Evolutionary conservation across 164 flowering plant species (phyloP), one percentile per base, ranked within the genome.

Genomic region (Piper betle): DNA sequence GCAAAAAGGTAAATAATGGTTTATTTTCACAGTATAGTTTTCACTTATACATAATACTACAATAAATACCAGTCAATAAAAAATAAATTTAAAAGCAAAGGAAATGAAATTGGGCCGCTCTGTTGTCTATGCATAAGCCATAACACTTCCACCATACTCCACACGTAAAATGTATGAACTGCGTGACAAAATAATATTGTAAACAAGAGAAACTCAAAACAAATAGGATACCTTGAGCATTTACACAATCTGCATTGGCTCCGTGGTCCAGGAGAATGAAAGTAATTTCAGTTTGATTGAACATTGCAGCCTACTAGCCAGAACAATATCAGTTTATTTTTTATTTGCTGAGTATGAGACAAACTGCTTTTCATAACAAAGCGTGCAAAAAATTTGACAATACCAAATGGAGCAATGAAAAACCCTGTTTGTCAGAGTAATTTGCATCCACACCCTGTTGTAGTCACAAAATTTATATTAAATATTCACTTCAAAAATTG

Each of bases 391-490:
- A 41, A 57, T 69, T 66, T 25, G 66, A 46, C 33, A 5, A 63
- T 85, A 94, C 99, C 91, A 94, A 70, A 75, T 94, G 97, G 39
- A 94, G 79, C 72, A 94, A 67, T 50, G 95, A 91, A 57, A 82
- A 66, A 57, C 97, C 96, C 78, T 88, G 96, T 68, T 80, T 94
- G 84, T 94, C 99, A 71, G 78, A 75, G 71, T 85, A 91, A 72
- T 91, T 94, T 64, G 96, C 87, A 77, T 91, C 96, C 64, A 91
- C 96, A 52, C 99, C 97, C 99, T 90, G 79, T 41, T 65, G 56
- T 62, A 50, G 64, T 46, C 59, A 39, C 46, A 46, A 62, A 74
- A 25, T 15, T 12, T 38, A 1, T 60, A 7, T 9, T n/a, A 63
- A 18, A 58, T 52, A 7, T n/a, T 2, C 52, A 37, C 11, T 38